Conservation (phyloP, 2,329 filamentous ascomycete genomes). For the Alternaria sp. region DNA sequence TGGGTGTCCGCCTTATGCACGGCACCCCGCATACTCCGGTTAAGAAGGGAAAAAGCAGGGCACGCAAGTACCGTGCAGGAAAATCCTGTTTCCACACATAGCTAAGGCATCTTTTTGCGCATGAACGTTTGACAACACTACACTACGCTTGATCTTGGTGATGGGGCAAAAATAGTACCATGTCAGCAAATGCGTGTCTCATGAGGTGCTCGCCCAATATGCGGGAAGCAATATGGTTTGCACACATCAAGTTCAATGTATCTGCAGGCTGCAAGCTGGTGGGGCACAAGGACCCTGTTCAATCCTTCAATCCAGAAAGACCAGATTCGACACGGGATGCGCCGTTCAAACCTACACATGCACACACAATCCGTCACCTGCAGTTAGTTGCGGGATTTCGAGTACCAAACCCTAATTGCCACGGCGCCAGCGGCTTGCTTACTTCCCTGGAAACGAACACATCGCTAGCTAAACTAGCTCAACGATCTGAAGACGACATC, state of each 20-base stretch:
- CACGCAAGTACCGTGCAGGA: background rate
- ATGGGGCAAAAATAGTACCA: constrained; percentile 2
- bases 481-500: background rate
- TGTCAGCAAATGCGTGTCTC: constrained; percentile 1
- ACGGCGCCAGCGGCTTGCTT: background rate
- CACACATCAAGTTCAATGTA: background rate
- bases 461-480: background rate
- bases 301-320: background rate
- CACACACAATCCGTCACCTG: background rate
- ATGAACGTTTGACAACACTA: background rate
- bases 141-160: background rate
- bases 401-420: background rate
- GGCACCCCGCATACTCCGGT: constrained; percentile 3
- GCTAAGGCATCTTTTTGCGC: background rate
- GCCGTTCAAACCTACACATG: background rate
- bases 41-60: background rate
- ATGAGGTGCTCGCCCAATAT: constrained; percentile 2
- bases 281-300: background rate
- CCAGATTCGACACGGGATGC: background rate
- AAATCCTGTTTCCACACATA: background rate
- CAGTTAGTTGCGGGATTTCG: background rate
- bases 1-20: background rate
- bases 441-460: background rate
- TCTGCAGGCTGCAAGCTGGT: constrained; percentile 1
- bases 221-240: constrained; percentile 1